phyloP scores from a whole-genome alignment of 352 stramenopile genomes.

The Globisporangium cystogenes region DNA sequence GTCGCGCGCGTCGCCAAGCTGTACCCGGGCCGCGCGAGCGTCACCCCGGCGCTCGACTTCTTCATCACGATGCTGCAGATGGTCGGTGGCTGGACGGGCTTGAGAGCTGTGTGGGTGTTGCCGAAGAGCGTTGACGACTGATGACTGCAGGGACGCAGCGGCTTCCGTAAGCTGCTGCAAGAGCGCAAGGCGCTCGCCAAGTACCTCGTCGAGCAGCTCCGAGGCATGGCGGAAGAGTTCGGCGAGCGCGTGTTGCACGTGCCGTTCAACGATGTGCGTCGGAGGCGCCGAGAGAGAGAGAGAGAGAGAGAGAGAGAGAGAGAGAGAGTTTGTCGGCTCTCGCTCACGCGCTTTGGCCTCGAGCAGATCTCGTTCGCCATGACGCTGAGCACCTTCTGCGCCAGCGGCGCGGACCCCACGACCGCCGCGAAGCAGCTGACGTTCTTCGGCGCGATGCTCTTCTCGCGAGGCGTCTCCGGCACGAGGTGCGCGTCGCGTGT shows the following conservation, averaged over 20 bases:
- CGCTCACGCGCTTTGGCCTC: too few relatives aligned
- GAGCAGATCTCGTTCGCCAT: constrained; percentile 83
- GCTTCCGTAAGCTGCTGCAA: constrained; percentile 86
- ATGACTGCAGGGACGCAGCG: constrained; percentile 44
- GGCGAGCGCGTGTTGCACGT: constrained; percentile 90
- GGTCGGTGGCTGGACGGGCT: constrained; percentile 29
- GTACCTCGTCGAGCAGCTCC: constrained; percentile 75
- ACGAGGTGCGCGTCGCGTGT: constrained; percentile 45
- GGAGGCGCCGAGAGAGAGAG: not conserved
- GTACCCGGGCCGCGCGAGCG: constrained; percentile 96
- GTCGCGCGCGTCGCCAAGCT: constrained; percentile 87
- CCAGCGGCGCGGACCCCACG: constrained; percentile 14
- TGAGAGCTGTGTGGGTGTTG: not conserved
- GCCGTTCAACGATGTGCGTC: constrained; percentile 83
- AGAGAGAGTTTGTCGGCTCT: too few relatives aligned
- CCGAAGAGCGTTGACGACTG: not conserved
- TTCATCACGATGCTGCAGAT: constrained; percentile 99
- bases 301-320: too few relatives aligned
- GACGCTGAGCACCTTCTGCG: constrained; percentile 80
- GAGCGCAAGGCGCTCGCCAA: constrained; percentile 75
- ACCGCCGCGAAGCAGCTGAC: constrained; percentile 46
- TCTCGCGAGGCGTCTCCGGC: constrained; percentile 94
- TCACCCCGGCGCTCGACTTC: constrained; percentile 94
- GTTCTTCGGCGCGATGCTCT: constrained; percentile 98
- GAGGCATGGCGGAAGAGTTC: constrained; percentile 70